phyloP scores from a whole-genome alignment of 352 stramenopile genomes.

The Globisporangium iwayamae region DNA sequence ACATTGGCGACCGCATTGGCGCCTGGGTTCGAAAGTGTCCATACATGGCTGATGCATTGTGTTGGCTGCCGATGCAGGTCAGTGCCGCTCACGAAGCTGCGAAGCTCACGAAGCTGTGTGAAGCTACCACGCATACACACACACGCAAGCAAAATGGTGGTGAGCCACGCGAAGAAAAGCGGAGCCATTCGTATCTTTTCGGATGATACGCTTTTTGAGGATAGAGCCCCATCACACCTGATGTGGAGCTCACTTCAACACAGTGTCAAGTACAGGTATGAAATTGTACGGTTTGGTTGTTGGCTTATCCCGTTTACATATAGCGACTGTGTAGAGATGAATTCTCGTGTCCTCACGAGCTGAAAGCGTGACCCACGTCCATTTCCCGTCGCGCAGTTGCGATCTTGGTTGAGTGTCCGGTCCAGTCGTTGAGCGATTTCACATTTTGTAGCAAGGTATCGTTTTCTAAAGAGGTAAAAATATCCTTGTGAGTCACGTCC shows the following conservation, averaged over 20 bases:
- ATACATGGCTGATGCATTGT: too few relatives aligned
- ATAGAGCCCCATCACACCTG: background rate
- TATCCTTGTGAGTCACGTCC: background rate
- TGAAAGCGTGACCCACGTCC: background rate
- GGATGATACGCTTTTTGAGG: too few relatives aligned
- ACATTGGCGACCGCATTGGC: too few relatives aligned
- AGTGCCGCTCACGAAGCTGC: too few relatives aligned
- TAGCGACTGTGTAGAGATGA: background rate
- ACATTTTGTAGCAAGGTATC: background rate
- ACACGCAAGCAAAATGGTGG: too few relatives aligned
- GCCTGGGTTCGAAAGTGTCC: too few relatives aligned
- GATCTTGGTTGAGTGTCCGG: constrained; percentile 6
- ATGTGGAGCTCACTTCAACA: background rate
- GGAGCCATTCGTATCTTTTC: background rate
- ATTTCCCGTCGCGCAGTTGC: constrained; percentile 9
- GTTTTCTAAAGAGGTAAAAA: background rate
- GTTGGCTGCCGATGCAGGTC: too few relatives aligned
- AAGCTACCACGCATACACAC: too few relatives aligned
- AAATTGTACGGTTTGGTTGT: too few relatives aligned
- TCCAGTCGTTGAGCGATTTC: background rate
- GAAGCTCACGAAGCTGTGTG: too few relatives aligned
- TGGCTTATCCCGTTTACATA: background rate
- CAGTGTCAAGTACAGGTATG: background rate
- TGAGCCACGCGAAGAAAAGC: background rate
- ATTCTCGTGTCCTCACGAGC: background rate